Evolutionary conservation across 192 early-diverging fungal genomes (phyloP).

Genomic region (Coemansia sp.): DNA sequence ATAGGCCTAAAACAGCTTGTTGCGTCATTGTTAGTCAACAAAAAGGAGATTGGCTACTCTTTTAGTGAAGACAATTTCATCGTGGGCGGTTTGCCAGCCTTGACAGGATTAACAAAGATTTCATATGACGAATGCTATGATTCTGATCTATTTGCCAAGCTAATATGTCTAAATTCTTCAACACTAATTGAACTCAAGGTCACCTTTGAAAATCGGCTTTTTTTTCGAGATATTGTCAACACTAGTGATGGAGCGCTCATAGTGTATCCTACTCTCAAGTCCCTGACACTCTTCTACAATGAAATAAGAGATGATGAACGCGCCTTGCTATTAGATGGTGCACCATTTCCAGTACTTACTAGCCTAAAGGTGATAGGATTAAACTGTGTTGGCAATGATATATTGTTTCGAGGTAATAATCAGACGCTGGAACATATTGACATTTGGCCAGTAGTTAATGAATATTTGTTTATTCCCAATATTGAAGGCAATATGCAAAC

Average conservation of each 20-base stretch:
- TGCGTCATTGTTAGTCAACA: background rate
- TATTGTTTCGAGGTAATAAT: background rate
- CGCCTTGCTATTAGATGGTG: background rate
- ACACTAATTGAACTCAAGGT: background rate
- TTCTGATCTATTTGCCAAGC: background rate
- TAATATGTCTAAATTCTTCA: background rate
- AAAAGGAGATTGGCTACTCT: background rate
- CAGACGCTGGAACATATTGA: background rate
- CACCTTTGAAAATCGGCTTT: background rate
- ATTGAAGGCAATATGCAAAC: background rate
- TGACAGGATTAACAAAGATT: background rate
- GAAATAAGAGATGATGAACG: background rate
- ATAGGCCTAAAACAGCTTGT: background rate
- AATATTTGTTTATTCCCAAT: background rate
- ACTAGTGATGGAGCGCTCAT: background rate
- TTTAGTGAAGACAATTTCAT: background rate
- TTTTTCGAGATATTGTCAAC: background rate
- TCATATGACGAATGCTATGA: background rate
- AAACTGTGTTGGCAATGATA: background rate
- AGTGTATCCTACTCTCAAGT: background rate
- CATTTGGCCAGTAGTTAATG: background rate
- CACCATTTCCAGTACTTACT: background rate
- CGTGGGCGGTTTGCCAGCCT: background rate
- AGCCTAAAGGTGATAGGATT: background rate
- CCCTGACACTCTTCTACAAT: background rate